Evolutionary conservation across 129 eudicot genomes (phyloP).

Genomic region (Arctium lappa): DNA sequence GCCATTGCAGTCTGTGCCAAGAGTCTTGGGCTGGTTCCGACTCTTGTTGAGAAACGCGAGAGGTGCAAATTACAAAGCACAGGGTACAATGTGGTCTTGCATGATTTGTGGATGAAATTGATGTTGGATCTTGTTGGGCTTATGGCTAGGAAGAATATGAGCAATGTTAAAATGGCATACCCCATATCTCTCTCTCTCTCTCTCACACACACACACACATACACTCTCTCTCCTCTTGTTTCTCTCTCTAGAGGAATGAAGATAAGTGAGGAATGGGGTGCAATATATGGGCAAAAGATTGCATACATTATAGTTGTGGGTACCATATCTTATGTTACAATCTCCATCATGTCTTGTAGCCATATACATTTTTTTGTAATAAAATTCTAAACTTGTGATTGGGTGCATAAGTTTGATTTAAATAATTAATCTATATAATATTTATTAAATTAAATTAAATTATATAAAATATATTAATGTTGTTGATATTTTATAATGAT

Average conservation of each 20-base stretch:
- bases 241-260: conserved; percentile 22
- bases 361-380: background rate
- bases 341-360: conserved; percentile 12
- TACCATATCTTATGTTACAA: conserved; percentile 17
- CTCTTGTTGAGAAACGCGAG: conserved; percentile 16
- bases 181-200: conserved; percentile 20
- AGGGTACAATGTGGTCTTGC: conserved; percentile 45
- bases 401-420: conserved; percentile 7
- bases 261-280: conserved; percentile 14
- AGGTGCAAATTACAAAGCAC: conserved; percentile 42
- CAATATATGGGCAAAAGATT: conserved; percentile 25
- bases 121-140: conserved; percentile 24
- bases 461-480: background rate
- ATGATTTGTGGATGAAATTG: conserved; percentile 35
- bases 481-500: background rate
- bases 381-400: background rate
- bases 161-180: conserved; percentile 16
- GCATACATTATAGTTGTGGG: conserved; percentile 23
- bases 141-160: conserved; percentile 23
- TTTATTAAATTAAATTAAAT: background rate
- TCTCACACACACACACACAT: background rate
- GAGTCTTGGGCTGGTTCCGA: conserved; percentile 38
- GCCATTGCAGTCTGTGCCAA: conserved; percentile 37
- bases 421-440: background rate
- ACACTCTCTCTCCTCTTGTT: background rate